Conservation (phyloP, 129 eudicot species). For the Scalesia atractyloides region DNA sequence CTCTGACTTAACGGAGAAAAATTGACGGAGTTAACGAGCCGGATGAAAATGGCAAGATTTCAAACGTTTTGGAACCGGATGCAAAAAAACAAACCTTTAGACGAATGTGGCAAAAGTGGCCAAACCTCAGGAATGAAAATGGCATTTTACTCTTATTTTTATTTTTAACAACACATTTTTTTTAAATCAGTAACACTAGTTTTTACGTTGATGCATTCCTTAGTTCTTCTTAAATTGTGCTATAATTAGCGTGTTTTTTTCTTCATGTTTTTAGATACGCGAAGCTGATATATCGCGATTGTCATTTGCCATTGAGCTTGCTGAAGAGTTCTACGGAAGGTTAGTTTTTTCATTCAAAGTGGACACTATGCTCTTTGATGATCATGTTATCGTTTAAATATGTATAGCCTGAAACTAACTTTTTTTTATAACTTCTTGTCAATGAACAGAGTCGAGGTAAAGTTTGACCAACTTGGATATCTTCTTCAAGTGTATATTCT, state of each 20-base stretch:
- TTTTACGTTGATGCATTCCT: conserved; percentile 14
- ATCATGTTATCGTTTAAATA: conserved; percentile 1
- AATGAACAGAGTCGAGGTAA: conserved; percentile 87
- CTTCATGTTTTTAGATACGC: conserved; percentile 60
- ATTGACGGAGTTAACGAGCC: too few species aligned
- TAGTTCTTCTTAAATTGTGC: conserved; percentile 6
- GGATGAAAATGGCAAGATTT: too few species aligned
- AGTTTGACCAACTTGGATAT: conserved; percentile 13
- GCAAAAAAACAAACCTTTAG: too few species aligned
- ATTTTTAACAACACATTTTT: background rate
- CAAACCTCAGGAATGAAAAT: too few species aligned
- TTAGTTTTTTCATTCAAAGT: conserved; percentile 28
- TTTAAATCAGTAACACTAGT: background rate
- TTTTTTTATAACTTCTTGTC: conserved; percentile 25
- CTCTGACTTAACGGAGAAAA: too few species aligned
- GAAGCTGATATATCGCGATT: conserved; percentile 97
- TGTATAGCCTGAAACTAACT: conserved; percentile 34
- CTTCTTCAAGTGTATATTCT: conserved; percentile 20
- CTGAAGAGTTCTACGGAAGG: conserved; percentile 99
- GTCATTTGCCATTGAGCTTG: conserved; percentile 99
- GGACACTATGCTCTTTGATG: background rate
- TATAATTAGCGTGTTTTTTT: background rate
- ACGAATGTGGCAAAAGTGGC: too few species aligned
- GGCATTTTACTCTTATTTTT: background rate
- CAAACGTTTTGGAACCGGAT: too few species aligned